Conservation (phyloP, 2,329 filamentous ascomycete genomes). For the Penicillium sclerotiorum region DNA sequence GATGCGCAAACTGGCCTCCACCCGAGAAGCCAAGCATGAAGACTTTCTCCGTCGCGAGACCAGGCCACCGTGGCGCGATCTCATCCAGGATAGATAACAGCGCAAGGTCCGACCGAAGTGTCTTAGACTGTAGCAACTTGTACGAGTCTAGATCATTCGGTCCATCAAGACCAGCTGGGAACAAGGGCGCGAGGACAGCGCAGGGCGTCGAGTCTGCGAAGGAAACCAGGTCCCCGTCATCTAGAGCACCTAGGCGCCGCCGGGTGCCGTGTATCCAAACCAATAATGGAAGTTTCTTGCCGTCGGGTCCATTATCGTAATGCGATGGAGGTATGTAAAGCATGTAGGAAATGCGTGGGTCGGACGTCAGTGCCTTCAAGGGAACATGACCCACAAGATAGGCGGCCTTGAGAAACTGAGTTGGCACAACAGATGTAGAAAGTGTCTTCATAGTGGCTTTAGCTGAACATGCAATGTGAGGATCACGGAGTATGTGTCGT, state of each 20-base stretch:
- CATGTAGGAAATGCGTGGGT: slow-evolving; percentile 4
- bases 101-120: not conserved
- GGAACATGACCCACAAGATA: not conserved
- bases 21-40: not conserved
- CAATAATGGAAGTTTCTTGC: not conserved
- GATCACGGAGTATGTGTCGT: too few relatives aligned
- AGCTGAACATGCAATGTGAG: too few relatives aligned
- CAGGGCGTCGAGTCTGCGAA: not conserved
- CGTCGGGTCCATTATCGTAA: not conserved
- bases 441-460: not conserved
- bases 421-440: not conserved
- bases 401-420: not conserved
- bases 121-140: not conserved
- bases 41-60: not conserved
- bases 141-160: slow-evolving; percentile 1
- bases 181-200: not conserved
- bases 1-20: not conserved
- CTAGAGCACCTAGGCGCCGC: not conserved
- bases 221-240: not conserved
- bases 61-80: not conserved
- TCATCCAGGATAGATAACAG: not conserved
- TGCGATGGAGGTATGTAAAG: slow-evolving; percentile 3
- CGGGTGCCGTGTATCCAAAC: not conserved
- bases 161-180: not conserved
- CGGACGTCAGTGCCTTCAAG: not conserved